These are phyloP conservation scores for Russula compacta DNA, from an alignment of 768 basidiomycete genomes.

Conservation along the genomic window DNA sequence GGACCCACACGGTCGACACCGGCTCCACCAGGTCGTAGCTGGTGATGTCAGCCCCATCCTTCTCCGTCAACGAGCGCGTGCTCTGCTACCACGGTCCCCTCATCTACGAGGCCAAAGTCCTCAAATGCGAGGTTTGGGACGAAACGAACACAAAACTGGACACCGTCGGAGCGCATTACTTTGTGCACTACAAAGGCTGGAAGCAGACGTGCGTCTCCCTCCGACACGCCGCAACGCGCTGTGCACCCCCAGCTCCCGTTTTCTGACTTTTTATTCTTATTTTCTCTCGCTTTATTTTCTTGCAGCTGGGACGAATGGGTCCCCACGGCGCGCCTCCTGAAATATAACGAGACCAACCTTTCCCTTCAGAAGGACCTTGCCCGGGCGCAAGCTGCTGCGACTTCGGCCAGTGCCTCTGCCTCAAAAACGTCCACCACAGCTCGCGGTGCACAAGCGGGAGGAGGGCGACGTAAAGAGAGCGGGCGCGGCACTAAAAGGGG, in stretches of 20 bases:
- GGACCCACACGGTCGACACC: neutral
- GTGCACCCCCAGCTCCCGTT: neutral
- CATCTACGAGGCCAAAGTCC: slow-evolving; percentile 93
- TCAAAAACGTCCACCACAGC: slow-evolving; percentile 23
- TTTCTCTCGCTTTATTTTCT: neutral
- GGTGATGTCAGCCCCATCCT: slow-evolving; percentile 11
- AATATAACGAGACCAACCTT: slow-evolving; percentile 74
- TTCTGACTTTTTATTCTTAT: neutral
- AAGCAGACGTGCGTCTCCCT: slow-evolving; percentile 72
- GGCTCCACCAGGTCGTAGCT: neutral
- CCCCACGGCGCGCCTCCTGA: slow-evolving; percentile 67
- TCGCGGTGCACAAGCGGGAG: slow-evolving; percentile 20
- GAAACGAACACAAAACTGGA: slow-evolving; percentile 53
- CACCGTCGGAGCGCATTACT: slow-evolving; percentile 70
- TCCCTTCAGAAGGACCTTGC: slow-evolving; percentile 64
- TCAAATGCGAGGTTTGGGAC: slow-evolving; percentile 55
- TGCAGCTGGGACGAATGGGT: slow-evolving; percentile 98
- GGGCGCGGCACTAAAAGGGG: slow-evolving; percentile 59
- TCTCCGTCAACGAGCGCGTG: slow-evolving; percentile 49
- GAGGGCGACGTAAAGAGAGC: slow-evolving; percentile 45
- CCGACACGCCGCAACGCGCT: neutral
- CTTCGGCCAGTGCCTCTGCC: slow-evolving; percentile 29
- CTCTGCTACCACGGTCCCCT: slow-evolving; percentile 94
- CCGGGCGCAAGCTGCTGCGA: slow-evolving; percentile 35
- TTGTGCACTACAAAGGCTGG: slow-evolving; percentile 99